phyloP scores from a whole-genome alignment of 768 basidiomycete species.

The Hypsizygus marmoreus region DNA sequence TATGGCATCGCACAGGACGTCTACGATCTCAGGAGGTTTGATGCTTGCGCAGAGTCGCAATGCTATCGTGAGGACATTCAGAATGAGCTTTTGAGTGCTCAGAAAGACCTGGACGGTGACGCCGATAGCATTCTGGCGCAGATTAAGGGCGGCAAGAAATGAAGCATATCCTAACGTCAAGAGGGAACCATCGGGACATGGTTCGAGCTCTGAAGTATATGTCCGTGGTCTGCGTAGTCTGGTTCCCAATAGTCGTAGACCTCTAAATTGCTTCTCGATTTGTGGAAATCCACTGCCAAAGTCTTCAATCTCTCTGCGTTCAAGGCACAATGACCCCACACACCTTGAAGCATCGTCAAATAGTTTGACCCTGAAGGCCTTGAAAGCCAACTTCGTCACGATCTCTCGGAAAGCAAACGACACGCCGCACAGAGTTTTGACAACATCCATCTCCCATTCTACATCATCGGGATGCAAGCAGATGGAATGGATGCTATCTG shows the following conservation, averaged over 20 bases:
- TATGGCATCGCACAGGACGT: conserved; percentile 17
- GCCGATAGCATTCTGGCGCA: conserved; percentile 25
- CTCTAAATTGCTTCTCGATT: conserved; percentile 9
- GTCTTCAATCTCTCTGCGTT: background rate
- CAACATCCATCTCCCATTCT: conserved; percentile 34
- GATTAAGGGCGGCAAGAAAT: conserved; percentile 29
- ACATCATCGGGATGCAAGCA: conserved; percentile 31
- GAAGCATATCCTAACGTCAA: conserved; percentile 32
- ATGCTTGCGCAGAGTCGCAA: conserved; percentile 27
- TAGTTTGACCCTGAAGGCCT: conserved; percentile 24
- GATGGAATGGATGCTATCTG: conserved; percentile 34
- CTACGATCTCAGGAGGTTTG: conserved; percentile 25
- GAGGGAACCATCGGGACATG: conserved; percentile 24
- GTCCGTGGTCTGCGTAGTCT: conserved; percentile 24
- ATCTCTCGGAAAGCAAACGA: conserved; percentile 36
- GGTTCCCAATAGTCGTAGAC: conserved; percentile 24
- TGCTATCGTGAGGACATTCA: conserved; percentile 24
- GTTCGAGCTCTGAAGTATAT: conserved; percentile 21
- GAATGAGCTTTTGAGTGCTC: conserved; percentile 28
- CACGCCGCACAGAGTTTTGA: conserved; percentile 33
- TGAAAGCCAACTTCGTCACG: conserved; percentile 35
- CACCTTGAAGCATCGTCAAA: conserved; percentile 10
- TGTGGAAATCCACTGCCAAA: conserved; percentile 11
- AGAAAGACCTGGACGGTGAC: conserved; percentile 22
- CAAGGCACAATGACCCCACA: conserved; percentile 13